A percentile compares a stretch with the other conserved stretches of the same genome.
phyloP scores from a whole-genome alignment of 495 filamentous ascomycete species.

The Neurospora sp. region DNA sequence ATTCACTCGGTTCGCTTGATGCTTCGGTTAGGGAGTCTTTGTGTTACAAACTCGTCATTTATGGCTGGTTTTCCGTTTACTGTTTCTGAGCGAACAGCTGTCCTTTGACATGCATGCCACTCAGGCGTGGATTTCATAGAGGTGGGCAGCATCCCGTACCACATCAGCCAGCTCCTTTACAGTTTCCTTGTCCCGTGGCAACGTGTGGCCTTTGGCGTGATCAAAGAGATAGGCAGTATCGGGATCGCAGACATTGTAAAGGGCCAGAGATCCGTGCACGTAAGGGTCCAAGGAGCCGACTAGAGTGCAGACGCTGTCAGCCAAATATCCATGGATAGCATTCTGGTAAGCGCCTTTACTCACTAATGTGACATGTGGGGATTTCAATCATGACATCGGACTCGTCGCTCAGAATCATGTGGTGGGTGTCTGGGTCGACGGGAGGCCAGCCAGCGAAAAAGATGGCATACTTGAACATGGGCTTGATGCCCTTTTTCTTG shows the following conservation, averaged over 20 bases:
- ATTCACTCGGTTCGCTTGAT: background rate
- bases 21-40: background rate
- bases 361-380: constrained; percentile 48
- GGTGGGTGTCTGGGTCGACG: constrained; percentile 34
- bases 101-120: background rate
- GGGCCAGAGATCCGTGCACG: constrained; percentile 43
- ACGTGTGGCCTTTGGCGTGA: constrained; percentile 46
- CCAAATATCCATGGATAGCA: background rate
- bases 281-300: constrained; percentile 49
- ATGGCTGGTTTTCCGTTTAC: background rate
- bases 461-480: constrained; percentile 45
- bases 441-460: constrained; percentile 51
- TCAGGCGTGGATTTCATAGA: constrained; percentile 12
- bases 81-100: background rate
- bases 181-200: constrained; percentile 40
- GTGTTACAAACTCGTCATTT: background rate
- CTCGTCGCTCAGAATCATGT: constrained; percentile 42
- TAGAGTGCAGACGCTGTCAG: constrained; percentile 4
- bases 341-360: constrained; percentile 7
- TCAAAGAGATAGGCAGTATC: constrained; percentile 49
- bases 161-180: constrained; percentile 41
- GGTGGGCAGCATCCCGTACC: constrained; percentile 28
- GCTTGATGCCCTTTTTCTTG: constrained; percentile 33
- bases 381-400: constrained; percentile 40
- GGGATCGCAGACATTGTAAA: constrained; percentile 49